phyloP scores from a whole-genome alignment of 1,139 yeast species.

The Sugiyamaella neomexicana region DNA sequence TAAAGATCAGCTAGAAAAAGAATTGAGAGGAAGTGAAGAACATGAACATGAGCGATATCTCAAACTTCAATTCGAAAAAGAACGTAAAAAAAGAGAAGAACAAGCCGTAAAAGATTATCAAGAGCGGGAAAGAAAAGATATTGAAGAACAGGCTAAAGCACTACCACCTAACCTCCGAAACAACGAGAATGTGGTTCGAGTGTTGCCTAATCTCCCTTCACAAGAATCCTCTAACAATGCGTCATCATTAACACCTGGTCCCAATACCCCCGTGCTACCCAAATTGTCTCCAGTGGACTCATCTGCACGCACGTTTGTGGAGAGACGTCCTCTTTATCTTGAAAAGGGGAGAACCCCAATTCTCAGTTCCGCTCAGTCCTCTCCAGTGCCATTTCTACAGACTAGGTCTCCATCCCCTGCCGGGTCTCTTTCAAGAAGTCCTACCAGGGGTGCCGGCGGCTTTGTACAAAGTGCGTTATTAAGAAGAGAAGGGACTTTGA shows the following conservation, averaged over 20 bases:
- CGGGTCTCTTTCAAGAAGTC: constrained; percentile 26
- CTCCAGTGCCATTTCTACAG: constrained; percentile 18
- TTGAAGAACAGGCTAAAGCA: constrained; percentile 7
- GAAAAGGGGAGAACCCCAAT: constrained; percentile 15
- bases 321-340: constrained; percentile 15
- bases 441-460: constrained; percentile 34
- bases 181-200: constrained; percentile 7
- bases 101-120: constrained; percentile 6
- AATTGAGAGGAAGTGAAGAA: constrained; percentile 2
- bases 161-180: constrained; percentile 7
- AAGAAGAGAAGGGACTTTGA: constrained; percentile 28
- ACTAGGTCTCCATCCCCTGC: constrained; percentile 22
- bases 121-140: constrained; percentile 10
- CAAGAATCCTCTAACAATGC: not conserved
- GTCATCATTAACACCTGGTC: not conserved
- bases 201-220: not conserved
- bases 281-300: constrained; percentile 5
- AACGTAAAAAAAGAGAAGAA: constrained; percentile 7
- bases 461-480: constrained; percentile 38
- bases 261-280: not conserved
- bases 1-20: constrained; percentile 7
- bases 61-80: constrained; percentile 5
- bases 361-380: constrained; percentile 6
- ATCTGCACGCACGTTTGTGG: constrained; percentile 11
- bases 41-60: constrained; percentile 11